Percentiles rank a stretch among this genome's conserved stretches.
Evolutionary conservation across 2,329 filamentous ascomycete genomes (phyloP).

Genomic region (Claviceps digitariae): DNA sequence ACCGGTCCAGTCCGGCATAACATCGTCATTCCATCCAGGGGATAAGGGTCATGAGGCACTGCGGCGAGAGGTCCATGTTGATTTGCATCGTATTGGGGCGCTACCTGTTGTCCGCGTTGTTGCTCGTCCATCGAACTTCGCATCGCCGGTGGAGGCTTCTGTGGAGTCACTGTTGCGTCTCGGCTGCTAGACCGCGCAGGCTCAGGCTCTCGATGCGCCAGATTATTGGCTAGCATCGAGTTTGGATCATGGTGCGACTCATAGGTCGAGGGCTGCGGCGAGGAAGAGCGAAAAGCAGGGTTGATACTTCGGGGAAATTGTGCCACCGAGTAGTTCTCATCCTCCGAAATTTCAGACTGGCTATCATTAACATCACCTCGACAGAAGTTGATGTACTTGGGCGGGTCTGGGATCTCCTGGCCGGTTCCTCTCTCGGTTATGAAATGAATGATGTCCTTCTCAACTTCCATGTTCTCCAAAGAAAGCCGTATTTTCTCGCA

Average conservation of each 20-base stretch:
- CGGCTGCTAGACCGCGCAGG: slow-evolving; percentile 29
- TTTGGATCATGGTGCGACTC: slow-evolving; percentile 86
- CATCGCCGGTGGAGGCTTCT: slow-evolving; percentile 21
- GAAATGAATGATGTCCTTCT: slow-evolving; percentile 82
- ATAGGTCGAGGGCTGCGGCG: slow-evolving; percentile 83
- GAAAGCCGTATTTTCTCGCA: slow-evolving; percentile 94
- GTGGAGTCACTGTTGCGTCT: slow-evolving; percentile 38
- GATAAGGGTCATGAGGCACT: slow-evolving; percentile 86
- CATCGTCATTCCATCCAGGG: slow-evolving; percentile 94
- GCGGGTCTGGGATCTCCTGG: slow-evolving; percentile 92
- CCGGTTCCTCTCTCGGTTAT: slow-evolving; percentile 84
- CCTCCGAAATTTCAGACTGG: slow-evolving; percentile 70
- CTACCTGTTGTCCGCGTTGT: slow-evolving; percentile 10
- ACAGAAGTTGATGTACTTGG: slow-evolving; percentile 98
- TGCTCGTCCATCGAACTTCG: slow-evolving; percentile 10
- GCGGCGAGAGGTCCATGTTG: slow-evolving; percentile 50
- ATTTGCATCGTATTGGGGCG: slow-evolving; percentile 27
- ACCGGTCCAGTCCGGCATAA: slow-evolving; percentile 65
- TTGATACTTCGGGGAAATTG: slow-evolving; percentile 95
- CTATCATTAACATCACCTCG: slow-evolving; percentile 73
- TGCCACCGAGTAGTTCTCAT: slow-evolving; percentile 84
- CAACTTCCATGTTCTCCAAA: slow-evolving; percentile 89
- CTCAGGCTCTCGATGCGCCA: slow-evolving; percentile 44
- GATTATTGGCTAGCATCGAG: slow-evolving; percentile 54
- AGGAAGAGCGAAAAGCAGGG: slow-evolving; percentile 88